phyloP scores from a whole-genome alignment of 805 yeast genomes.

The Saccharomycopsis guyanensis region DNA sequence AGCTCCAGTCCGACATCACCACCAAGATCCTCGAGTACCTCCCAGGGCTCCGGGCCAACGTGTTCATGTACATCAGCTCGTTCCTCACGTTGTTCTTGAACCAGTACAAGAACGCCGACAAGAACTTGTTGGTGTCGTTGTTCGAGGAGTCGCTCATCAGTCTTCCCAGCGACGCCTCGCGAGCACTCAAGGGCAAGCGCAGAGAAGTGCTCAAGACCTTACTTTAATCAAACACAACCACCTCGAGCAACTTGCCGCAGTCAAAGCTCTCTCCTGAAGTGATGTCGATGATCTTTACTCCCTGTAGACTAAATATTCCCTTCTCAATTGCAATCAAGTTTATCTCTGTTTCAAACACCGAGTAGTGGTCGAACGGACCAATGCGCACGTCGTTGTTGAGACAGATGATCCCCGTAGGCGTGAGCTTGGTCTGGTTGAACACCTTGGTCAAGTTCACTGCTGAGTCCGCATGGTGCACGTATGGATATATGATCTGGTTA shows the following conservation, averaged over 20 bases:
- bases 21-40: slow-evolving; percentile 32
- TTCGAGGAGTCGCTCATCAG: slow-evolving; percentile 19
- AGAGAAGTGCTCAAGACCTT: slow-evolving; percentile 18
- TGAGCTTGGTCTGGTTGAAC: slow-evolving; percentile 34
- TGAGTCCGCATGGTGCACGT: neutral
- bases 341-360: slow-evolving; percentile 57
- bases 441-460: slow-evolving; percentile 25
- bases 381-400: slow-evolving; percentile 59
- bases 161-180: slow-evolving; percentile 12
- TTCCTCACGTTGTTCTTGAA: slow-evolving; percentile 31
- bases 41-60: slow-evolving; percentile 36
- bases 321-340: slow-evolving; percentile 51
- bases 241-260: slow-evolving; percentile 63
- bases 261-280: slow-evolving; percentile 59
- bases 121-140: slow-evolving; percentile 13
- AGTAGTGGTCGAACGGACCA: slow-evolving; percentile 52
- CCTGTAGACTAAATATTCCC: slow-evolving; percentile 59
- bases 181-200: slow-evolving; percentile 14
- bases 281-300: slow-evolving; percentile 58
- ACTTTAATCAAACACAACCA: slow-evolving; percentile 38
- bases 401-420: slow-evolving; percentile 50
- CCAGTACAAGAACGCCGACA: slow-evolving; percentile 11
- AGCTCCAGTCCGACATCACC: slow-evolving; percentile 26
- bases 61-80: slow-evolving; percentile 33
- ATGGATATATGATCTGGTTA: slow-evolving; percentile 20